Evolutionary conservation across 2,329 filamentous ascomycete genomes (phyloP), one percentile per base, ranked within the genome.

Genomic region (Aspergillus novofumigatus): DNA sequence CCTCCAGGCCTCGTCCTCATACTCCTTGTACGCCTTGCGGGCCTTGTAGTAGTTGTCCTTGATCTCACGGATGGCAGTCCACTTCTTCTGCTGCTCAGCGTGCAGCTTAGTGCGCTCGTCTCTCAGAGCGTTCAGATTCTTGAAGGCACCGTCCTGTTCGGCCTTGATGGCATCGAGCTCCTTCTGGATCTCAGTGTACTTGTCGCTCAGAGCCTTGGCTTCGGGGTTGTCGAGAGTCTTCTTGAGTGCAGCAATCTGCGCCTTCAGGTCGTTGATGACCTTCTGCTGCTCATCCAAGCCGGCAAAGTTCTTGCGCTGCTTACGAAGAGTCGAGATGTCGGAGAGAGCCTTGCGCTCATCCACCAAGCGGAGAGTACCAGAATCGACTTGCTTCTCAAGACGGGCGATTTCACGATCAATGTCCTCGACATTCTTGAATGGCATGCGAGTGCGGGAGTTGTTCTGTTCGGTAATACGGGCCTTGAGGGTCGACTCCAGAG

Each of bases 311-410:
- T 97, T 97, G 79, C 90, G 90, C 70, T 89, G 84, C 81, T 95
- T 96, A 76, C 89, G 88, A 65, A 97, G 80, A 73, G 80, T 88
- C 51, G 89, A 90, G 67, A 96, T 88, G 68, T 97, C 91, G 52
- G 84, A 79, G 21, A 97, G 82, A 8, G 91, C 87, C 84, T 97
- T 97, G 83, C 91, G 95, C 85, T 97, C 94, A 68, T 99, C 94
- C 10, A 97, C 94, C 52, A 99, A 81, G 79, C 92, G 96, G 89
- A 99, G 92, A 73, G 84, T 89, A 63, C 93, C 93, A 38, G 86
- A 84, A 74, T 96, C 90, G 67, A 97, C 92, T 73, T 93, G 85
- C 76, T 88, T 88, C 65, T 96, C 90, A 54, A 97, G 86, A 53
- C 82, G 81, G 59, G 85, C 83, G 67, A 97, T 94, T 76, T 94